Evolutionary conservation across 306 rosid species (phyloP).

Genomic region (Geum urbanum): DNA sequence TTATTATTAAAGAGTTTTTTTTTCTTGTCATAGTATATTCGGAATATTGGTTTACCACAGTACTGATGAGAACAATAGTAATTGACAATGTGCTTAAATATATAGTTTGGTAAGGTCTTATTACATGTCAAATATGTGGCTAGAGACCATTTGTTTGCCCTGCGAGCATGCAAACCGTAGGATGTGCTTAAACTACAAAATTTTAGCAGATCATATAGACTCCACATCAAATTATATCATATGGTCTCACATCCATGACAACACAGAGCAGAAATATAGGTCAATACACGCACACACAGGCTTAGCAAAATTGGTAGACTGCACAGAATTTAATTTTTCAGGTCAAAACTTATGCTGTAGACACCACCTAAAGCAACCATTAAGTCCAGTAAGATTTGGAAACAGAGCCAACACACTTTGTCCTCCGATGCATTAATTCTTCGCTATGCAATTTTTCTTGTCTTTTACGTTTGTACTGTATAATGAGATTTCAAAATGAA

Average conservation of each 20-base stretch:
- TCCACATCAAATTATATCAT: background rate
- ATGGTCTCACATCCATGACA: background rate
- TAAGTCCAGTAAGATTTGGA: background rate
- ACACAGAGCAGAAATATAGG: background rate
- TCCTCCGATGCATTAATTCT: background rate
- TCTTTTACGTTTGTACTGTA: background rate
- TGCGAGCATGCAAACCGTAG: background rate
- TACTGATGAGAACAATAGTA: background rate
- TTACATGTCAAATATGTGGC: background rate
- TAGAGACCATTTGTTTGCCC: background rate
- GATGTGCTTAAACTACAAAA: background rate
- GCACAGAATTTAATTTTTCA: background rate
- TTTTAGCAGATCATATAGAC: background rate
- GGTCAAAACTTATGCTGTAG: background rate
- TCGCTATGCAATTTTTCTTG: background rate
- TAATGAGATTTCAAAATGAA: background rate
- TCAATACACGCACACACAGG: background rate
- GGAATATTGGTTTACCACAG: background rate
- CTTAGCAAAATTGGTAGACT: background rate
- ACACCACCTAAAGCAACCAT: background rate
- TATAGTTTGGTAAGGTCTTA: background rate
- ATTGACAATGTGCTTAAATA: background rate
- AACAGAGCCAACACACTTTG: background rate
- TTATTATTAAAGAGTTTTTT: background rate
- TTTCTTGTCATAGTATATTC: background rate